Base-by-base conservation (phyloP, 306 rosid species). In the Lathyrus sativus region DNA sequence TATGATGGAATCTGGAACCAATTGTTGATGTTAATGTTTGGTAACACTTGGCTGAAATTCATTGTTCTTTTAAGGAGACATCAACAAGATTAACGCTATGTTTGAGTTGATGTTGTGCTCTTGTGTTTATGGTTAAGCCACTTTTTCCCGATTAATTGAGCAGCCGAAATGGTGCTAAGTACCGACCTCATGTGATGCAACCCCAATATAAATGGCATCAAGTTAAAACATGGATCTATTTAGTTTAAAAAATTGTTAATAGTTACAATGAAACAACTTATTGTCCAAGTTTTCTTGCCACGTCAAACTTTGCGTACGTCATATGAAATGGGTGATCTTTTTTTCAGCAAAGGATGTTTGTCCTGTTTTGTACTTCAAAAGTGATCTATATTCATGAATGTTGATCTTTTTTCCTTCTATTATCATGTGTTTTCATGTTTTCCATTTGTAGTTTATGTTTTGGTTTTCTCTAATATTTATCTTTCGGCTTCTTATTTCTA, bases 401-500 rank as follows among this genome's bases (percentile, higher is more conserved):
- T 28, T 1, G 17, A 56, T 53, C 18, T 41, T 18, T 67, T 44
- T n/a, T 68, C 45, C 74, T 50, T 18, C 46, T 48, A 13, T 66
- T 58, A 13, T 35, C 33, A 5, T 51, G 12, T 22, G 4, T 31
- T 39, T 72, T 49, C 14, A 26, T 62, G 50, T 55, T 72, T 59
- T 31, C 12, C 54, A 28, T 0, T 31, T 71, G 18, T 22, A 24
- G 35, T 41, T 67, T 44, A 62, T 68, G 19, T 35, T 59, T 18
- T 9, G 15, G 14, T 71, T 51, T 49, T 51, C 60, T 60, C 44
- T 18, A 61, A 43, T 50, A 26, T 35, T 67, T 61, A 8, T 18
- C 18, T 38, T 68, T 73, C 7, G 49, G n/a, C 62, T 69, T 62
- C 67, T 38, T 61, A 26, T 73, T 50, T 76, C 73, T 65, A 71